These are phyloP conservation scores for Eruca vesicaria DNA, from an alignment of 441 rosid species.

Conservation along the genomic window DNA sequence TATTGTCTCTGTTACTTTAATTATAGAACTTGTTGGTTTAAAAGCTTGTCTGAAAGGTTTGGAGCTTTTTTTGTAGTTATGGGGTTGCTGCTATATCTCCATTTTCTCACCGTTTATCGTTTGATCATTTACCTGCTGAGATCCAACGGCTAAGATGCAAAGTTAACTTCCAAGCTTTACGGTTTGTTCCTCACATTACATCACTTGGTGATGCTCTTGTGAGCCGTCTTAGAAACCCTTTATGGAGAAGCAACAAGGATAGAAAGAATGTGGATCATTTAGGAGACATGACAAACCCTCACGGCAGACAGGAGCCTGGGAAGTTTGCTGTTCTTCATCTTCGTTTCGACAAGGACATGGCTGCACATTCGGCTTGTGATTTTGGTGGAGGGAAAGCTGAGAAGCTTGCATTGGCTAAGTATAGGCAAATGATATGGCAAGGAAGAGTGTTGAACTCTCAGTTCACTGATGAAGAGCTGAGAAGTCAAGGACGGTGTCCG, in stretches of 20 bases:
- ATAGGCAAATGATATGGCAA: slow-evolving; percentile 91
- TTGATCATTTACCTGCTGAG: slow-evolving; percentile 81
- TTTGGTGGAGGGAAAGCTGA: slow-evolving; percentile 98
- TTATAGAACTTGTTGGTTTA: background rate
- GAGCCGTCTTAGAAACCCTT: slow-evolving; percentile 64
- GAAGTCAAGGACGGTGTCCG: slow-evolving; percentile 93
- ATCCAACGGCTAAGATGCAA: slow-evolving; percentile 86
- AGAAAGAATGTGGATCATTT: slow-evolving; percentile 39
- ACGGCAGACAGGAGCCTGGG: slow-evolving; percentile 40
- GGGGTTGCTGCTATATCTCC: slow-evolving; percentile 96
- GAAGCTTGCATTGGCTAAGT: slow-evolving; percentile 86
- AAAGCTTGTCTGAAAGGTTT: background rate
- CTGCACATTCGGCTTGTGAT: slow-evolving; percentile 98
- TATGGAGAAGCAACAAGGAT: slow-evolving; percentile 30
- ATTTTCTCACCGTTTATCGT: slow-evolving; percentile 92
- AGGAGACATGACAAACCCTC: slow-evolving; percentile 41
- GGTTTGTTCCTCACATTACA: slow-evolving; percentile 89
- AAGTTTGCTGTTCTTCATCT: slow-evolving; percentile 92
- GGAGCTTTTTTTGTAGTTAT: slow-evolving; percentile 44
- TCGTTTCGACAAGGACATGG: slow-evolving; percentile 99
- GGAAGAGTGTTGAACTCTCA: slow-evolving; percentile 97
- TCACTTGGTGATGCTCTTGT: slow-evolving; percentile 88
- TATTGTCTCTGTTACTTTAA: slow-evolving; percentile 30
- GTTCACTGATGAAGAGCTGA: slow-evolving; percentile 88
- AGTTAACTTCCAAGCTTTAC: slow-evolving; percentile 88